These are phyloP conservation scores for Fusarium sp. DNA, from an alignment of 2,329 filamentous ascomycete genomes.

Conservation along the genomic window DNA sequence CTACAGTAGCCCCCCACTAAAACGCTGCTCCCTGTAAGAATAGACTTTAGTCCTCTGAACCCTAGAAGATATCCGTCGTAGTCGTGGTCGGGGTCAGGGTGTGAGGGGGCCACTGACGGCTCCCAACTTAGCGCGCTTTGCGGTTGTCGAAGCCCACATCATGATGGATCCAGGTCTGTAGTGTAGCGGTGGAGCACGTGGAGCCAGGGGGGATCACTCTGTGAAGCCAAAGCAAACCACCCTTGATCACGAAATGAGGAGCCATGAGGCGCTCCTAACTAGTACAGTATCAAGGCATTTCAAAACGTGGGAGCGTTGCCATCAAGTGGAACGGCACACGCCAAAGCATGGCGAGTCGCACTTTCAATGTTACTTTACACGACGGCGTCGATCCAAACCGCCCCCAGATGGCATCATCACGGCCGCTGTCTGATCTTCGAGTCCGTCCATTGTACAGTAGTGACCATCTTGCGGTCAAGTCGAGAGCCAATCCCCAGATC, in stretches of 20 bases:
- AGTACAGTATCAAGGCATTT: conserved; percentile 12
- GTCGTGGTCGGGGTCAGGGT: conserved; percentile 14
- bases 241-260: conserved; percentile 8
- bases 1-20: conserved; percentile 6
- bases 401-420: conserved; percentile 30
- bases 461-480: conserved; percentile 30
- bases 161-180: conserved; percentile 13
- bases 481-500: conserved; percentile 30
- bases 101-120: conserved; percentile 8
- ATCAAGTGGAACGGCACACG: conserved; percentile 19
- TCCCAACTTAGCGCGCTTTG: conserved; percentile 26
- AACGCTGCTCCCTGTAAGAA: conserved; percentile 30
- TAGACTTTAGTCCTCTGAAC: conserved; percentile 41
- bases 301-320: conserved; percentile 38
- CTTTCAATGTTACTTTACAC: conserved; percentile 4
- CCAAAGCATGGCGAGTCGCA: conserved; percentile 24
- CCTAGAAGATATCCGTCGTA: conserved; percentile 44
- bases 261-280: conserved; percentile 20
- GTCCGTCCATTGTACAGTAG: background rate
- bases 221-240: conserved; percentile 22
- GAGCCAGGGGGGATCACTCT: conserved; percentile 28
- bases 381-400: conserved; percentile 26
- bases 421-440: conserved; percentile 10
- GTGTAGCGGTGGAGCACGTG: conserved; percentile 33
- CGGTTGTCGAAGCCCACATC: conserved; percentile 6